Base-by-base conservation (phyloP, 345 rosid species). In the Populus euphratica region DNA sequence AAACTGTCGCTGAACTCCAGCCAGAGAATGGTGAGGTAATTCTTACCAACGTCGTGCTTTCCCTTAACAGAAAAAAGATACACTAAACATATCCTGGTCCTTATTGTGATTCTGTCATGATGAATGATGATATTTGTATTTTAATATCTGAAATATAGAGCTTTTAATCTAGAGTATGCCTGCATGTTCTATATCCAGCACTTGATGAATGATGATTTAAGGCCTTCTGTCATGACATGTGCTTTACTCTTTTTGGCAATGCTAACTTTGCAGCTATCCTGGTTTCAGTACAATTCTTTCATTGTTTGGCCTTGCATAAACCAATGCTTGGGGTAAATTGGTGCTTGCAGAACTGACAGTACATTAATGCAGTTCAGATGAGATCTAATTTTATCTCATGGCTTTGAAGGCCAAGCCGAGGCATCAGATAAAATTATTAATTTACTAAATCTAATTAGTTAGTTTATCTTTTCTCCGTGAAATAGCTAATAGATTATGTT, bases 21-120 rank as follows among this genome's bases (percentile, higher is more conserved):
- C 91, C 89, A 39, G 90, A 88, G 73, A 88, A 84, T 39, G 90
- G 93, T 67, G 99, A 93, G 98, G 99, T 95, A 91, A 81, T 75
- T 56, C 61, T 70, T 83, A 41, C 49, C 65, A 14, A 43, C 20
- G 59, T n/a, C n/a, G 20, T 50, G 56, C 56, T 50, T 50, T 50
- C 56, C 23, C 20, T 52, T 18, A 6, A 52, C 6, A 52, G n/a
- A 31, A 1, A 50, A 61, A 23, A 9, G 33, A 2, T 39, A 76
- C 31, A 36, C 3, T 52, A 52, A 52, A 17, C 13, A 49, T 41
- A 38, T 72, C 49, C 0, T 64, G 11, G 29, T 29, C 25, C 9
- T 10, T 70, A 29, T 52, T 52, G 20, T 43, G 70, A 69, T 61
- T 70, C 17, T 13, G 29, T 59, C 17, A 1, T 5, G 50, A 18